Conservation (phyloP, 768 basidiomycete species). For the Tremella fuciformis region DNA sequence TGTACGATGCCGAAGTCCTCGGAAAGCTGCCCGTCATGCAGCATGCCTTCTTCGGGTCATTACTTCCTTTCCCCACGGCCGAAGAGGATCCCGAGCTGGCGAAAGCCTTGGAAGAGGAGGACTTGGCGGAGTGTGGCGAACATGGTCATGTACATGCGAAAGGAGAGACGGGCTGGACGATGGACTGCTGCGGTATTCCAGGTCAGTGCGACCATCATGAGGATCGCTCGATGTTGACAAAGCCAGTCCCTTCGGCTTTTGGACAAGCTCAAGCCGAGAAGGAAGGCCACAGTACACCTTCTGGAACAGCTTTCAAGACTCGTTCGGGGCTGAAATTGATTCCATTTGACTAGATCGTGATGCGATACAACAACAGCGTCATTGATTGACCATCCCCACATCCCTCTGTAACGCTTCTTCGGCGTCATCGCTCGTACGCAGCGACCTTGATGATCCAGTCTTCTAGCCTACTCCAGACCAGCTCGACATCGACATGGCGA, state of each 20-base stretch:
- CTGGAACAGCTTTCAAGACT: conserved; percentile 18
- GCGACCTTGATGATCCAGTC: neutral
- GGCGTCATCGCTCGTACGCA: neutral
- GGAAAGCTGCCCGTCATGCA: conserved; percentile 93
- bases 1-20: conserved; percentile 93
- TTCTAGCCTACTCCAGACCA: conserved; percentile 30
- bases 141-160: conserved; percentile 46
- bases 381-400: neutral
- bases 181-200: conserved; percentile 52
- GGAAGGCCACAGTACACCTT: conserved; percentile 14
- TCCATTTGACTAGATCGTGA: conserved; percentile 44
- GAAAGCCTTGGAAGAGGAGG: conserved; percentile 28
- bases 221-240: neutral
- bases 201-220: conserved; percentile 28
- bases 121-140: conserved; percentile 25
- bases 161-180: conserved; percentile 46
- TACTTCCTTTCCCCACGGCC: conserved; percentile 56
- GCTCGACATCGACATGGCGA: conserved; percentile 36
- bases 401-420: neutral
- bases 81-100: conserved; percentile 32
- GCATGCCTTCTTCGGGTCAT: conserved; percentile 88
- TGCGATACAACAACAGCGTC: conserved; percentile 4
- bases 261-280: conserved; percentile 33
- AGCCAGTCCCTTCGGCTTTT: conserved; percentile 49
- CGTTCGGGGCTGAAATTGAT: conserved; percentile 48